phyloP scores from a whole-genome alignment of 495 filamentous ascomycete genomes.

The Tuber brumale region DNA sequence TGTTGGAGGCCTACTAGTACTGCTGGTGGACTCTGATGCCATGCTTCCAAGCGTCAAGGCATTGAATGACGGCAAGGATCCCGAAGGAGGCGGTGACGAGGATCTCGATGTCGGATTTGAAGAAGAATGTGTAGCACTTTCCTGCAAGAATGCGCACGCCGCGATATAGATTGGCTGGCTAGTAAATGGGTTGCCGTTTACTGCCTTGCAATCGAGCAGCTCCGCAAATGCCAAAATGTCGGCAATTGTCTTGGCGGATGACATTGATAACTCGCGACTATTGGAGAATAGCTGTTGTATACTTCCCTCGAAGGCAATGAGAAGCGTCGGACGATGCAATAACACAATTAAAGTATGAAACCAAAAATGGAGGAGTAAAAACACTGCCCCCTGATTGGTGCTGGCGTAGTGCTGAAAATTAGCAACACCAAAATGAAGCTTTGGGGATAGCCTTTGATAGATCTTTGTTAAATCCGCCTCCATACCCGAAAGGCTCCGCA shows the following conservation, averaged over 20 bases:
- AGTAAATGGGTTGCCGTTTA: slow-evolving; percentile 79
- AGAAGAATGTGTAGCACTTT: slow-evolving; percentile 56
- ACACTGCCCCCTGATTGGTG: slow-evolving; percentile 70
- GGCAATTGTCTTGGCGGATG: slow-evolving; percentile 79
- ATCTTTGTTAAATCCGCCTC: slow-evolving; percentile 72
- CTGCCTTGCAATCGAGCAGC: slow-evolving; percentile 68
- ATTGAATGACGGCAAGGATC: slow-evolving; percentile 8
- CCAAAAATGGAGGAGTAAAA: slow-evolving; percentile 85
- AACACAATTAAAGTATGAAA: slow-evolving; percentile 81
- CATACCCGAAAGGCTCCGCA: slow-evolving; percentile 62
- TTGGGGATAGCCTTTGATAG: slow-evolving; percentile 64
- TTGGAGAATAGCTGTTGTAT: slow-evolving; percentile 65
- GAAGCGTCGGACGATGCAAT: slow-evolving; percentile 70
- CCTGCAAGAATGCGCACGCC: slow-evolving; percentile 77
- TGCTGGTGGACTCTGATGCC: slow-evolving; percentile 11
- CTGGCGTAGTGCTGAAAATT: slow-evolving; percentile 74
- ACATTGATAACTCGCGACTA: slow-evolving; percentile 75
- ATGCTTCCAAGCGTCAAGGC: slow-evolving; percentile 8
- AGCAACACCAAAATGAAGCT: slow-evolving; percentile 68
- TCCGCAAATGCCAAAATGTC: slow-evolving; percentile 77
- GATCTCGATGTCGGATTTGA: slow-evolving; percentile 54
- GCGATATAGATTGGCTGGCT: slow-evolving; percentile 87
- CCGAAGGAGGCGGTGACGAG: slow-evolving; percentile 43
- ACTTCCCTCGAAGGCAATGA: slow-evolving; percentile 67
- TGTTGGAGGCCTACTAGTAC: slow-evolving; percentile 9